Conservation (phyloP, 306 rosid genomes). For the Glycine latifolia region DNA sequence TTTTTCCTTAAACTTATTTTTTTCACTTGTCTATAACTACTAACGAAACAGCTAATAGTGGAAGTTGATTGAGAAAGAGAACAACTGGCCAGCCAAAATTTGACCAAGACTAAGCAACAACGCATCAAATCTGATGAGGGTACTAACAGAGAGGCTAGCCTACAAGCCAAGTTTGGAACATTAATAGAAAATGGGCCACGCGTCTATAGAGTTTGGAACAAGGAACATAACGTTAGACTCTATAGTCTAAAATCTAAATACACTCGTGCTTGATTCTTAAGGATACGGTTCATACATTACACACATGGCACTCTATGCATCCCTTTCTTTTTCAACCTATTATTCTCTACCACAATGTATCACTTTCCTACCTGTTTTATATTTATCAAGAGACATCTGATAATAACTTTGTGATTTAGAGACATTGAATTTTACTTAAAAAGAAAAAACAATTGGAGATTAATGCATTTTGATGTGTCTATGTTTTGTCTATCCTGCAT, state of each 20-base stretch:
- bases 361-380: background rate
- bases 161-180: slow-evolving; percentile 27
- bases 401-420: background rate
- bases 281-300: background rate
- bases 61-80: slow-evolving; percentile 30
- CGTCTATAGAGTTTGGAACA: slow-evolving; percentile 44
- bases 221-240: background rate
- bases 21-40: too few species aligned
- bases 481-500: background rate
- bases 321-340: background rate
- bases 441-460: background rate
- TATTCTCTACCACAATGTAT: background rate
- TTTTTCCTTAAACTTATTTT: too few species aligned
- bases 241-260: background rate
- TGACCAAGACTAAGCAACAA: slow-evolving; percentile 55
- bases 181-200: slow-evolving; percentile 40
- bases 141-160: background rate
- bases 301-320: slow-evolving; percentile 13
- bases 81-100: slow-evolving; percentile 19
- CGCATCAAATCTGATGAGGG: slow-evolving; percentile 46
- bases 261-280: slow-evolving; percentile 18
- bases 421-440: background rate
- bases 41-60: background rate
- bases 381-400: background rate
- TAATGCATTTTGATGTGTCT: background rate